phyloP scores from a whole-genome alignment of 352 stramenopile genomes.

The Phytopythium kandeliae region DNA sequence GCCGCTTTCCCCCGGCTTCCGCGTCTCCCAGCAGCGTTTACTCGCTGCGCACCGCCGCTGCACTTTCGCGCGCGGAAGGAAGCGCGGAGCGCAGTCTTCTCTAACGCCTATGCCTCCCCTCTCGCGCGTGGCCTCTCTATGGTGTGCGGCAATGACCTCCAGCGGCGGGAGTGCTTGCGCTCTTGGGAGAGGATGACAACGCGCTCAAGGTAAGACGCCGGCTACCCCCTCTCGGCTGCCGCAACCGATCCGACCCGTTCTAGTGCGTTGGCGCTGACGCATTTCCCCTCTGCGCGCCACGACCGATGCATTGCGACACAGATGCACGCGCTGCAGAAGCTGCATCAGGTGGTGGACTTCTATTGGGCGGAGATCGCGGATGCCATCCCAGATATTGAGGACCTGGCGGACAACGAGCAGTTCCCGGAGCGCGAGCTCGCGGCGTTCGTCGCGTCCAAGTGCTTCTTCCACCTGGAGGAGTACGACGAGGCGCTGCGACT shows the following conservation, averaged over 20 bases:
- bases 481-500: conserved; percentile 93
- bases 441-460: conserved; percentile 90
- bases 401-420: conserved; percentile 89
- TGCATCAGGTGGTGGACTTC: conserved; percentile 90
- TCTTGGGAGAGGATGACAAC: conserved; percentile 91
- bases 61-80: not conserved
- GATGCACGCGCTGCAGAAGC: conserved; percentile 88
- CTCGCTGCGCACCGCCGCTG: too few species aligned
- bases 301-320: conserved; percentile 18
- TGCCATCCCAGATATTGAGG: conserved; percentile 90
- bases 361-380: conserved; percentile 94
- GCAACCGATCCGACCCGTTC: too few species aligned
- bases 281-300: conserved; percentile 7
- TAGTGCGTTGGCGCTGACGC: too few species aligned
- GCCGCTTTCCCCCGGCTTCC: not conserved
- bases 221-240: too few species aligned
- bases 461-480: conserved; percentile 99
- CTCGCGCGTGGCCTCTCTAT: too few species aligned
- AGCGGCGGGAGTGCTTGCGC: conserved; percentile 86
- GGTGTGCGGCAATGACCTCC: conserved; percentile 1
- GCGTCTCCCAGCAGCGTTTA: not conserved
- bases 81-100: too few species aligned
- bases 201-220: conserved; percentile 59
- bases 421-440: conserved; percentile 90
- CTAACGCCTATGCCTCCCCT: not conserved